Base-by-base conservation (phyloP, 1,139 yeast genomes). In the Sugiyamaella castrensis region DNA sequence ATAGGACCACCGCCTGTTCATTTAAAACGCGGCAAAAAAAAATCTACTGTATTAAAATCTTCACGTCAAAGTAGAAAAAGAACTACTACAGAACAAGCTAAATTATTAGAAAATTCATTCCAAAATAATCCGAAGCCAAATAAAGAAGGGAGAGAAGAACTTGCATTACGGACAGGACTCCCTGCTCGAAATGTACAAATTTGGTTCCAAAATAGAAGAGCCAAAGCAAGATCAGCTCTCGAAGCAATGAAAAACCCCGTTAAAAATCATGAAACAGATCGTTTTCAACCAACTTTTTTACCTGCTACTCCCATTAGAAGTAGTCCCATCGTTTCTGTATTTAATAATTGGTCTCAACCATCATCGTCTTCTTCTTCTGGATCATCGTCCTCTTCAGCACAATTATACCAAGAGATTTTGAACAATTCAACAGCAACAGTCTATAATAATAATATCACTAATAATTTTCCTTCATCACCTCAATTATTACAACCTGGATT, bases 201-300 rank as follows among this genome's bases (percentile, higher is more conserved):
- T 40, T 64, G 68, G 68, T 63, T 64, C 50, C 68, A 64, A 45
- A 64, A 64, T 43, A 57, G 68, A 4, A 52, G 68, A 28, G 68
- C 68, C 8, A 62, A 59, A 49, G 65, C 62, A 8, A 42, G 62
- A 36, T 54, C 62, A 12, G 51, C 55, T 32, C 54, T 59, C 34
- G 63, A 59, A 46, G 54, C 55, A 28, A 37, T 35, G 40, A 43
- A 34, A 24, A 37, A 36, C 15, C 37, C 41, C 2, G 32, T 41
- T 30, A 37, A 31, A 37, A 34, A 12, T n/a, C 40, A 34, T n/a
- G 40, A 42, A 15, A 26, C 13, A 4, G 43, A 40, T 10, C 12
- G 6, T 8, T 12, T 41, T 12, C 24, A 19, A 19, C 37, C 16
- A 15, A 31, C 44, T 5, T 41, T 33, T 26, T 19, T 38, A 10